A percentile compares a stretch with the other conserved stretches of the same genome.
phyloP scores from a whole-genome alignment of 139 green algal genomes.

The Picochlorum sp. region DNA sequence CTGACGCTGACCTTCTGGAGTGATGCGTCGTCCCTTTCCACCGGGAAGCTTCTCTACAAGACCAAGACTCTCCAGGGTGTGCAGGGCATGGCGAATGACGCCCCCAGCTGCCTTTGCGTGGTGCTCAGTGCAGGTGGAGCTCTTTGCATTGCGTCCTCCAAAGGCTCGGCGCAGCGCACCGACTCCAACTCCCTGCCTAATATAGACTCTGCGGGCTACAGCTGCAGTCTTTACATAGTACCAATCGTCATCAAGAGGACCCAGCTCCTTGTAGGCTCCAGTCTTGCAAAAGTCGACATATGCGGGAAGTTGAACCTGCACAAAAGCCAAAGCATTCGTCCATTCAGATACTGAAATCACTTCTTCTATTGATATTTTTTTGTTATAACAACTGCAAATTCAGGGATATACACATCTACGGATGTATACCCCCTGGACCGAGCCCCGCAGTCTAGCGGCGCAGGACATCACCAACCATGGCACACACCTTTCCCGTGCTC shows the following conservation, averaged over 20 bases:
- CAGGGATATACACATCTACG: no score
- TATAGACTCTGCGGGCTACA: conserved; percentile 89
- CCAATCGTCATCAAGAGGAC: conserved; percentile 93
- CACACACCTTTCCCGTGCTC: conserved; percentile 84
- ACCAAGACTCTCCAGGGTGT: conserved; percentile 40
- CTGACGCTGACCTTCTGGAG: conserved; percentile 53
- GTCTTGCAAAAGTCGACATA: conserved; percentile 99
- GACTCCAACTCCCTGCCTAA: conserved; percentile 79
- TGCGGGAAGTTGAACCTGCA: conserved; percentile 82
- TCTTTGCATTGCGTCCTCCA: conserved; percentile 61
- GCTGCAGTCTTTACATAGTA: conserved; percentile 95
- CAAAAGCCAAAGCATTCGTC: background rate
- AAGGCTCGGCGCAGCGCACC: conserved; percentile 82
- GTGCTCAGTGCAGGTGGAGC: conserved; percentile 44
- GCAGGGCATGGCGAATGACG: conserved; percentile 43
- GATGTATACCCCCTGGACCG: no score
- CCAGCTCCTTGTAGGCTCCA: conserved; percentile 87
- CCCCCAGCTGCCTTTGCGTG: conserved; percentile 55
- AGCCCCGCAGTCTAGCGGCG: no score
- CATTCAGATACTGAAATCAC: background rate
- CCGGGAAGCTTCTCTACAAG: conserved; percentile 48
- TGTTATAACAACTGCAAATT: no score
- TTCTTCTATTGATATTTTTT: background rate
- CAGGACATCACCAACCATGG: no score
- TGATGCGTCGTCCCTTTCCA: conserved; percentile 74